These are phyloP conservation scores for Simplicillium aogashimaense DNA, from an alignment of 2,329 filamentous ascomycete species.

Conservation along the genomic window DNA sequence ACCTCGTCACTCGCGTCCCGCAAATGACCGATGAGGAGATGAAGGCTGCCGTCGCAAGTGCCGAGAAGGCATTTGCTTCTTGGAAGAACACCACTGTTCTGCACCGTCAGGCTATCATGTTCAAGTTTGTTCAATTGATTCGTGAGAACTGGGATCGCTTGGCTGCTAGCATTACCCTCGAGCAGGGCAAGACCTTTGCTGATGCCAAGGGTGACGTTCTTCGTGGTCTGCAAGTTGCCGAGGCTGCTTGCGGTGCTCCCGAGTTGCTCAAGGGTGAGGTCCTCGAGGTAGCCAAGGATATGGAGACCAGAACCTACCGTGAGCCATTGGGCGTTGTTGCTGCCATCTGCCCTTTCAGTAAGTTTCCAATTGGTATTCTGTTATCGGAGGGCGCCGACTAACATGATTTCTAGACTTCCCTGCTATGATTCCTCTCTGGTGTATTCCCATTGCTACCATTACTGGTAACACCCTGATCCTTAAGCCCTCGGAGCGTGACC, in stretches of 20 bases:
- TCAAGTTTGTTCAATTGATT: conserved; percentile 72
- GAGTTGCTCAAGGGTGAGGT: conserved; percentile 77
- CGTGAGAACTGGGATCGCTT: conserved; percentile 78
- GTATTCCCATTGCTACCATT: conserved; percentile 73
- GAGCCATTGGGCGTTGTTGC: conserved; percentile 75
- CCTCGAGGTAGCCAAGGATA: conserved; percentile 78
- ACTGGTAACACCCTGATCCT: conserved; percentile 77
- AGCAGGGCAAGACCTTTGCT: conserved; percentile 82
- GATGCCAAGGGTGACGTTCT: conserved; percentile 77
- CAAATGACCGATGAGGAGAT: conserved; percentile 74
- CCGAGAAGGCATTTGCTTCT: conserved; percentile 62
- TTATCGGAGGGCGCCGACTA: conserved; percentile 2
- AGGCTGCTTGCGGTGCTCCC: conserved; percentile 71
- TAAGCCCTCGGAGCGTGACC: conserved; percentile 80
- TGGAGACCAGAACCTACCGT: conserved; percentile 76
- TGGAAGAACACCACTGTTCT: conserved; percentile 68
- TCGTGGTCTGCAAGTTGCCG: conserved; percentile 73
- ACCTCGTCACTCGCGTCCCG: conserved; percentile 73
- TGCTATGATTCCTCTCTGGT: conserved; percentile 91
- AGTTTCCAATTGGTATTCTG: conserved; percentile 19
- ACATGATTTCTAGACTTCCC: conserved; percentile 57
- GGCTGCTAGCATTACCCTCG: conserved; percentile 75
- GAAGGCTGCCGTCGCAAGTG: conserved; percentile 63
- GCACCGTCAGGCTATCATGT: conserved; percentile 74
- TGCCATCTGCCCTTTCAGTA: conserved; percentile 81